A percentile compares a stretch with the other conserved stretches of the same genome.
Evolutionary conservation across 352 stramenopile species (phyloP).

Genomic region (Phytopythium oedochilum): DNA sequence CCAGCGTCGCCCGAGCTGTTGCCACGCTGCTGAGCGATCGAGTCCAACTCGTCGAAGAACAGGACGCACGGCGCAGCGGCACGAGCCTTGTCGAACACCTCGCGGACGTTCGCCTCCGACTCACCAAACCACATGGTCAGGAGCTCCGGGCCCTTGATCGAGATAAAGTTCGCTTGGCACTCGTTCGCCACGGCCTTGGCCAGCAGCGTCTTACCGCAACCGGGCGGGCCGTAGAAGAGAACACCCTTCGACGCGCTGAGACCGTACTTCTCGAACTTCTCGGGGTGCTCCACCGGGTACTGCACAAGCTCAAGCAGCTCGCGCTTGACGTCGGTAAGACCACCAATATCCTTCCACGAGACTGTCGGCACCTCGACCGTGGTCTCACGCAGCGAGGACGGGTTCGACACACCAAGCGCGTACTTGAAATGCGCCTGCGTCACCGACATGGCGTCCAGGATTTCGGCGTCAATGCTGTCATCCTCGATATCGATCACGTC

Average conservation of each 20-base stretch:
- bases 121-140: slow-evolving; percentile 99
- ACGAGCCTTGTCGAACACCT: slow-evolving; percentile 99
- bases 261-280: slow-evolving; percentile 99
- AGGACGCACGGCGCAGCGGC: slow-evolving; percentile 96
- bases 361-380: slow-evolving; percentile 99
- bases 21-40: slow-evolving; percentile 97
- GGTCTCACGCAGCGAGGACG: slow-evolving; percentile 97
- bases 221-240: slow-evolving; percentile 99
- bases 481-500: slow-evolving; percentile 99
- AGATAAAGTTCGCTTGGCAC: slow-evolving; percentile 99
- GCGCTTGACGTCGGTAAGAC: slow-evolving; percentile 97
- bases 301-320: slow-evolving; percentile 99
- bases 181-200: slow-evolving; percentile 99
- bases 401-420: slow-evolving; percentile 97
- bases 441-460: slow-evolving; percentile 98
- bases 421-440: slow-evolving; percentile 99
- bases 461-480: slow-evolving; percentile 98
- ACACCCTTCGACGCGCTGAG: slow-evolving; percentile 95
- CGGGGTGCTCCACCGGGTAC: slow-evolving; percentile 99
- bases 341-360: slow-evolving; percentile 99
- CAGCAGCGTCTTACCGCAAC: slow-evolving; percentile 99
- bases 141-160: slow-evolving; percentile 99
- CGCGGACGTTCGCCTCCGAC: slow-evolving; percentile 97
- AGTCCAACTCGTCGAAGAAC: slow-evolving; percentile 99
- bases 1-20: slow-evolving; percentile 93